phyloP scores from a whole-genome alignment of 1,284 basidiomycete species.

The Pterulicium gracile region DNA sequence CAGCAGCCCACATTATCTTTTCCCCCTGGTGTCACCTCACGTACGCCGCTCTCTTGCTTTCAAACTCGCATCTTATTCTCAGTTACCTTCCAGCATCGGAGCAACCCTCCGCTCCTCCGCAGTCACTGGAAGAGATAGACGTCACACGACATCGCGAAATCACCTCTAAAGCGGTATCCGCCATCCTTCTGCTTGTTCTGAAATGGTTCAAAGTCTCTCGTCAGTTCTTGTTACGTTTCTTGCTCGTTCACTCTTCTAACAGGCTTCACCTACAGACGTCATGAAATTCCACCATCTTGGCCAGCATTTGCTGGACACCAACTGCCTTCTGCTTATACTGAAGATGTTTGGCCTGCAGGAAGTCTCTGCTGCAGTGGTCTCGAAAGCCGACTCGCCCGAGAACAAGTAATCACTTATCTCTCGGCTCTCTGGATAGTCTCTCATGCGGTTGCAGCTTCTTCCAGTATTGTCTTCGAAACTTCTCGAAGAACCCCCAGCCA shows the following conservation, averaged over 20 bases:
- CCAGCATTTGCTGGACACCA: conserved; percentile 90
- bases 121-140: conserved; percentile 90
- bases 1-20: conserved; percentile 58
- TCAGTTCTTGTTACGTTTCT: conserved; percentile 29
- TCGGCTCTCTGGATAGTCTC: conserved; percentile 3
- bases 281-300: conserved; percentile 99
- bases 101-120: conserved; percentile 56
- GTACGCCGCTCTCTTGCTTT: conserved; percentile 29
- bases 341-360: conserved; percentile 99
- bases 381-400: conserved; percentile 83
- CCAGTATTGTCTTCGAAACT: conserved; percentile 79
- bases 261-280: conserved; percentile 46
- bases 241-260: conserved; percentile 4
- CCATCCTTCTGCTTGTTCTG: conserved; percentile 80
- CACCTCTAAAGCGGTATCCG: conserved; percentile 93
- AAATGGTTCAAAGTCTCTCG: conserved; percentile 99
- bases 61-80: conserved; percentile 6
- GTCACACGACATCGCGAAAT: conserved; percentile 95
- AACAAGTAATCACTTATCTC: conserved; percentile 51
- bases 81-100: conserved; percentile 36
- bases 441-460: conserved; percentile 64
- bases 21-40: conserved; percentile 58
- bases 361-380: conserved; percentile 71
- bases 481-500: conserved; percentile 50
- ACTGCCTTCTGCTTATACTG: conserved; percentile 87